Conservation (phyloP, 2,329 filamentous ascomycete species). For the Sclerotinia nivalis region DNA sequence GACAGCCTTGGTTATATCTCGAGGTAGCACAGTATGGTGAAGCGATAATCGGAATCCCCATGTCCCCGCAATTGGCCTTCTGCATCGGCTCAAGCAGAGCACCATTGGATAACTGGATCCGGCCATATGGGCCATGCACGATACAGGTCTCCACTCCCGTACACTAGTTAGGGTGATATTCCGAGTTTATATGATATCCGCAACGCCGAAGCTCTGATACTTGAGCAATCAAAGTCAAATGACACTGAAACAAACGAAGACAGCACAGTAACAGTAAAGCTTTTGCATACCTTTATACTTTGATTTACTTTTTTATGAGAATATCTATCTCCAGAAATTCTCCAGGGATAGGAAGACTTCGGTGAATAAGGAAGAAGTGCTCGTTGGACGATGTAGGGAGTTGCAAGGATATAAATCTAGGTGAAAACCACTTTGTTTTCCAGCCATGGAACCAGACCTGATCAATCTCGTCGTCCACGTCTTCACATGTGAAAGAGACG, state of each 20-base stretch:
- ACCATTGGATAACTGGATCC: slow-evolving; percentile 28
- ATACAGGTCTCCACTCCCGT: slow-evolving; percentile 30
- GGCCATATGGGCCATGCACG: slow-evolving; percentile 36
- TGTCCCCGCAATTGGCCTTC: slow-evolving; percentile 33
- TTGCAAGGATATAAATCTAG: neutral
- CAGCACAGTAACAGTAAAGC: neutral
- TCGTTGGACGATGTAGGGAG: neutral
- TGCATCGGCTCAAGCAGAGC: slow-evolving; percentile 18
- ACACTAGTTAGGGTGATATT: slow-evolving; percentile 31
- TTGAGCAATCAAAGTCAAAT: neutral
- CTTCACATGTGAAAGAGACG: slow-evolving; percentile 13
- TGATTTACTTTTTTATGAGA: neutral
- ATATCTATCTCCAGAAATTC: neutral
- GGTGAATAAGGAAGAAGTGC: neutral
- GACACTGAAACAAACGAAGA: neutral
- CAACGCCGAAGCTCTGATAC: slow-evolving; percentile 22
- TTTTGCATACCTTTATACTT: slow-evolving; percentile 16
- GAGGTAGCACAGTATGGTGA: slow-evolving; percentile 21
- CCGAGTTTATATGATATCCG: slow-evolving; percentile 29
- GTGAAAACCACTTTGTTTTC: neutral
- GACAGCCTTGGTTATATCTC: slow-evolving; percentile 36
- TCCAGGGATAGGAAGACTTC: neutral
- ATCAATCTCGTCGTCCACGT: neutral
- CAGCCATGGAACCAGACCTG: slow-evolving; percentile 5
- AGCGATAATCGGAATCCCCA: slow-evolving; percentile 27